phyloP scores from a whole-genome alignment of 805 yeast species.

The Kazachstania psychrophila region DNA sequence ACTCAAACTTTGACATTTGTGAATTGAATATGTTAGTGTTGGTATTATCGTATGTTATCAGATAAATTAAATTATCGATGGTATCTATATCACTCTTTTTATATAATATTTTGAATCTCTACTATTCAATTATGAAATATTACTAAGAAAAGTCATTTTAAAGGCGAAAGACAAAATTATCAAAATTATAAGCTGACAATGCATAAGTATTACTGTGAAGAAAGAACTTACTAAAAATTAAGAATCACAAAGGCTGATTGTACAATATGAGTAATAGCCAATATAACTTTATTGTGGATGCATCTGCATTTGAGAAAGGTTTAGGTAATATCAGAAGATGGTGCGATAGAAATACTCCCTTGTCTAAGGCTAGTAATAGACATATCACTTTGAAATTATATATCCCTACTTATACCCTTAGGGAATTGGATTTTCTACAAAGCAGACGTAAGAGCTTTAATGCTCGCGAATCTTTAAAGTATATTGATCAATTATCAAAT shows the following conservation, averaged over 20 bases:
- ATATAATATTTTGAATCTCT: not conserved
- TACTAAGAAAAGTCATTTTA: not conserved
- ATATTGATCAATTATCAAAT: slow-evolving; percentile 39
- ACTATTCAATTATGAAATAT: not conserved
- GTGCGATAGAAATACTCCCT: slow-evolving; percentile 31
- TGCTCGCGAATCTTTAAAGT: slow-evolving; percentile 55
- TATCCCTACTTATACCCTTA: slow-evolving; percentile 45
- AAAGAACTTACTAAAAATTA: no score
- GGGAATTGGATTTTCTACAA: slow-evolving; percentile 49
- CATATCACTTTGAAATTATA: slow-evolving; percentile 34
- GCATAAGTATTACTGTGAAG: no score
- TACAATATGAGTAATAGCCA: slow-evolving; percentile 2
- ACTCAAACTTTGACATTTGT: not conserved
- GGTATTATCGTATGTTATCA: no score
- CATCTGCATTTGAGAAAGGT: slow-evolving; percentile 59
- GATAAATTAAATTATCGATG: no score
- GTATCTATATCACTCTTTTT: no score
- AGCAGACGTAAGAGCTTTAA: slow-evolving; percentile 50
- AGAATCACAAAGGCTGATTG: not conserved
- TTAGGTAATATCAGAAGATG: slow-evolving; percentile 59
- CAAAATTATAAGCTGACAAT: no score
- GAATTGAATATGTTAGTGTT: no score
- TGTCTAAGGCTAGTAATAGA: no score
- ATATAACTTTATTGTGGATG: slow-evolving; percentile 48
- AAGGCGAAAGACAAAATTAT: no score